Percentiles rank a stretch among this genome's conserved stretches.
Evolutionary conservation across 495 filamentous ascomycete genomes (phyloP).

Genomic region (Daldinia grandis): DNA sequence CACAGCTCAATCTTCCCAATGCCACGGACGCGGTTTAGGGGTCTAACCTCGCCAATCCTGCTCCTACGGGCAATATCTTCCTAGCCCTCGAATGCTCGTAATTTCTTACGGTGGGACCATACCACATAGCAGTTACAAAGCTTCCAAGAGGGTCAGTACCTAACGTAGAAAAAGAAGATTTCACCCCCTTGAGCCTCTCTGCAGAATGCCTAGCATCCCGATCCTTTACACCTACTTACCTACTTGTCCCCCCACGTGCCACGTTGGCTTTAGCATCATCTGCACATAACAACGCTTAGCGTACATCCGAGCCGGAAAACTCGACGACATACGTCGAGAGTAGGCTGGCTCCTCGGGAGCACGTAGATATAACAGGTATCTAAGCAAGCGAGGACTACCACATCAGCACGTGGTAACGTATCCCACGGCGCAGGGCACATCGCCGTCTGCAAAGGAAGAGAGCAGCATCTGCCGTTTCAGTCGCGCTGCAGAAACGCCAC

Average conservation of each 20-base stretch:
- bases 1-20: constrained; percentile 37
- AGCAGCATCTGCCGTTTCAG: background rate
- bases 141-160: background rate
- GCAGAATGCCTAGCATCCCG: constrained; percentile 21
- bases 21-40: constrained; percentile 39
- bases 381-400: constrained; percentile 24
- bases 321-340: background rate
- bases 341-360: background rate
- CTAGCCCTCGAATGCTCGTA: constrained; percentile 5
- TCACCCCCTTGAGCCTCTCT: constrained; percentile 8
- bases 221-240: constrained; percentile 27
- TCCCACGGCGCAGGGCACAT: background rate
- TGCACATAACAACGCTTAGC: constrained; percentile 29
- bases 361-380: constrained; percentile 7
- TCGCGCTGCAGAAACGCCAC: constrained; percentile 6
- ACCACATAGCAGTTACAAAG: background rate
- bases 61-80: constrained; percentile 2
- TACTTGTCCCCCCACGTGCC: constrained; percentile 30
- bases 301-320: constrained; percentile 16
- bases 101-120: constrained; percentile 22
- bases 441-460: background rate
- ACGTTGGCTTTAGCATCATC: constrained; percentile 15
- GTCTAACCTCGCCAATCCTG: constrained; percentile 1
- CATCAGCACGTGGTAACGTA: constrained; percentile 30
- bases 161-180: no score